Base-by-base conservation (phyloP, 2,329 filamentous ascomycete species). In the Talaromyces amestolkiae region DNA sequence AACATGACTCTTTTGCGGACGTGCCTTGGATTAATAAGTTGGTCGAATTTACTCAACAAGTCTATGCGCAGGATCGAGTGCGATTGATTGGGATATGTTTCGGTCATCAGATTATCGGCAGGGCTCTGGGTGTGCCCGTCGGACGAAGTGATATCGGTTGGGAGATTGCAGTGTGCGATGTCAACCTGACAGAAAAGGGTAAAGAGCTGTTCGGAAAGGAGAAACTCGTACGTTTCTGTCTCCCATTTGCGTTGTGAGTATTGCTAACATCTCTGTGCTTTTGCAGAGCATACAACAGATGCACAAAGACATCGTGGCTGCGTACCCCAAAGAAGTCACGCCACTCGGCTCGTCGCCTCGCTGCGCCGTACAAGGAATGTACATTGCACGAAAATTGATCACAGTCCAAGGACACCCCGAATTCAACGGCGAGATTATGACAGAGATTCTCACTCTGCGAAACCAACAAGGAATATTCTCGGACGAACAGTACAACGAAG, bases 401-500 rank as follows among this genome's bases (percentile, higher is more conserved):
- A 89, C 91, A 0, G 86, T 96, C 1, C 92, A 97, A 80, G 92
- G 92, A 6, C 92, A 96, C 76, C 93, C 92, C 0, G 93, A 97
- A 76, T 95, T 94, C 75, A 90, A 84, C 37, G 59, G 54, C 17
- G 66, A 67, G 27, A 65, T 67, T 31, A 51, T 67, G 58, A 45
- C 58, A 31, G 60, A 59, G 31, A 35, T 65, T 3, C 24, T 67
- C 22, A 58, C 54, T 19, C 3, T 56, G 19, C 66, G 66, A 6
- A 61, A 37, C 22, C 6, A 61, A 35, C 39, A 58, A 37, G 63
- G 66, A 9, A 82, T 95, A 24, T 90, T 97, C 69, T 79, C 83
- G 63, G 87, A 93, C 65, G 86, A 86, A 19, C 77, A 89, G 67
- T 94, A 86, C 70, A 78, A 86, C 64, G 89, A 91, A 70, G 91